Evolutionary conservation across 768 basidiomycete genomes (phyloP), one percentile per base, ranked within the genome.

Genomic region (Boletus vermiculosoides): DNA sequence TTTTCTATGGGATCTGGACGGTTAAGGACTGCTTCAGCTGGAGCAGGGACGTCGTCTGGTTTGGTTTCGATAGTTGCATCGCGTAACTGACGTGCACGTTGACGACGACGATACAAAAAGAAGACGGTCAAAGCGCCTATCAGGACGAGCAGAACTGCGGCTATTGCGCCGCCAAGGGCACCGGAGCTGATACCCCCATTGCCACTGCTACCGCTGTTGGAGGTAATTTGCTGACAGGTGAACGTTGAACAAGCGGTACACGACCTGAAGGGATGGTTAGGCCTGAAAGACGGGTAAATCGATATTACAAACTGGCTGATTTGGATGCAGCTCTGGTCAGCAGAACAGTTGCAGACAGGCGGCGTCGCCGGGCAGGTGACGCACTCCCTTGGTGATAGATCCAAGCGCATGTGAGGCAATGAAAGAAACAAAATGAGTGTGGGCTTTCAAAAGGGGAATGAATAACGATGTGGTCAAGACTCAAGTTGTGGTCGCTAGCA

Each of bases 1-100:
- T 90, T 90, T 75, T 89, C 88, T 51, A 74, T 85, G 31, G 90
- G 90, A 71, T 92, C 88, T n/a, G 90, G 88, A 41, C 90, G 79
- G 69, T 85, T 88, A 57, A 92, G 85, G 34, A 92, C 91, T 11
- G 84, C 83, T 63, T 82, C 86, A 20, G 91, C 90, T 22, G 87
- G 74, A 2, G 88, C 90, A 37, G 89, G 90, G 20, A 83, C 71
- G 64, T 92, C 71, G 64, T 92, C 90, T 50, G 74, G 69, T 62
- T 80, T 80, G 54, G 74, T 64, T 56, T 83, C 82, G 33, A 62
- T 67, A 16, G 56, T 66, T 22, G 67, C 53, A 18, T 72, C 69
- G 23, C 63, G 53, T 34, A 66, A 55, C 54, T 70, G 75, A 58
- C 76, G 77, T 16, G 79, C 69, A 52, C 79, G 80, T 44, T 70